A percentile compares a stretch with the other conserved stretches of the same genome.
These are phyloP conservation scores for Coffea humblotiana DNA, from an alignment of 305 asterid genomes.

Conservation along the genomic window DNA sequence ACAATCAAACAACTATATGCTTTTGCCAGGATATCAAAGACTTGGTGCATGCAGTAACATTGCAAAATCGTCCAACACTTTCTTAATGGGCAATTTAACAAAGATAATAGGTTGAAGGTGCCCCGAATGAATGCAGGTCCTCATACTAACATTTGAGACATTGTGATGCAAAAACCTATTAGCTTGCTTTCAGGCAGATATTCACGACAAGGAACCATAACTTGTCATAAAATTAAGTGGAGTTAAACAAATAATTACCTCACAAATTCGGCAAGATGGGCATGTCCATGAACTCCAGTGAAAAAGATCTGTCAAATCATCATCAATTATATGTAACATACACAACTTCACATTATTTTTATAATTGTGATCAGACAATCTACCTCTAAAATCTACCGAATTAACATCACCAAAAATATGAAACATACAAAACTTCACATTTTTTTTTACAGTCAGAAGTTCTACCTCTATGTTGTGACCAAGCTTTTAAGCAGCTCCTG, in stretches of 20 bases:
- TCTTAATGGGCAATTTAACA: background rate
- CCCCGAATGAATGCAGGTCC: background rate
- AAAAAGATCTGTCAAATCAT: constrained; percentile 69
- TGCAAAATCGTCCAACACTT: background rate
- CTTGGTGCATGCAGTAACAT: background rate
- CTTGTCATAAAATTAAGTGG: background rate
- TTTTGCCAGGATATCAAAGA: background rate
- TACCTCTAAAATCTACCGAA: constrained; percentile 79
- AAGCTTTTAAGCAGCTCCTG: constrained; percentile 75
- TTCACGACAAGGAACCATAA: background rate
- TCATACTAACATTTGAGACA: background rate
- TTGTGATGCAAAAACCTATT: background rate
- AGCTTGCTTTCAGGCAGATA: background rate
- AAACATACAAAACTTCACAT: constrained; percentile 10
- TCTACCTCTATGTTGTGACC: constrained; percentile 93
- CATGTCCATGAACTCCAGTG: constrained; percentile 99
- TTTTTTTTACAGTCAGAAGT: constrained; percentile 14
- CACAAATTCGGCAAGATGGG: constrained; percentile 93
- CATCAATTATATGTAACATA: constrained; percentile 20
- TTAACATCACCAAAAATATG: constrained; percentile 23
- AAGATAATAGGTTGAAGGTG: background rate
- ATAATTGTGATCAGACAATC: constrained; percentile 7
- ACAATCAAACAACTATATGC: background rate
- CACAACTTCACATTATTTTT: constrained; percentile 6
- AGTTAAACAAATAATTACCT: constrained; percentile 53